Evolutionary conservation across 257 asterid species (phyloP), one percentile per base, ranked within the genome.

Genomic region (Craterostigma plantagineum): DNA sequence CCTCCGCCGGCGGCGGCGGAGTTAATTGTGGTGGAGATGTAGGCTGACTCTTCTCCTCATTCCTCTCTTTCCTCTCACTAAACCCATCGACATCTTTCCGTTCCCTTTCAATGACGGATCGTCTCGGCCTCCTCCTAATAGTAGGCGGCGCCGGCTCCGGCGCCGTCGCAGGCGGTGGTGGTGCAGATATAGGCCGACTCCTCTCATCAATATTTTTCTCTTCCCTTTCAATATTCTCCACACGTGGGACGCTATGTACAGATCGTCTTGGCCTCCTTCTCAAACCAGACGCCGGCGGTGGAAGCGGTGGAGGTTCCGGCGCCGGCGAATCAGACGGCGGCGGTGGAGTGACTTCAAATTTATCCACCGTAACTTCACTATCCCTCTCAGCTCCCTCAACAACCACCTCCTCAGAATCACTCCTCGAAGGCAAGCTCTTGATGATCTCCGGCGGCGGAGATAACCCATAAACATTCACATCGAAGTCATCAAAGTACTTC

Each of bases 281-380:
- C 30, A 23, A 51, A 11, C 58, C 36, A 14, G 74, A 54, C 37
- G 56, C 45, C 16, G 63, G 15, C 35, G 62, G 62, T 33, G 59
- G 51, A 10, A 63, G 66, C 11, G 59, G 60, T 0, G 53, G 18
- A 5, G 77, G 52, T 6, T 2, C 4, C 30, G 30, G 30, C 30
- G 6, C 30, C 30, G 30, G 30, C 30, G 30, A 23, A 2, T 23
- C 30, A 23, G 30, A 23, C 30, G 30, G 30, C 2, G 6, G 30
- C 30, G 30, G 30, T 6, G 30, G 30, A 27, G 56, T 54, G 16
- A 54, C 50, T 59, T 72, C 91, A 57, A 70, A 67, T 45, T 57
- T 75, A 57, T 85, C 96, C 54, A 70, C 91, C 7, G 71, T 75
- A 36, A 77, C 68, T 35, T 72, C 91, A 50, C 49, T 63, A 11